These are phyloP conservation scores for Moringa oleifera DNA, from an alignment of 345 rosid species.

Conservation along the genomic window DNA sequence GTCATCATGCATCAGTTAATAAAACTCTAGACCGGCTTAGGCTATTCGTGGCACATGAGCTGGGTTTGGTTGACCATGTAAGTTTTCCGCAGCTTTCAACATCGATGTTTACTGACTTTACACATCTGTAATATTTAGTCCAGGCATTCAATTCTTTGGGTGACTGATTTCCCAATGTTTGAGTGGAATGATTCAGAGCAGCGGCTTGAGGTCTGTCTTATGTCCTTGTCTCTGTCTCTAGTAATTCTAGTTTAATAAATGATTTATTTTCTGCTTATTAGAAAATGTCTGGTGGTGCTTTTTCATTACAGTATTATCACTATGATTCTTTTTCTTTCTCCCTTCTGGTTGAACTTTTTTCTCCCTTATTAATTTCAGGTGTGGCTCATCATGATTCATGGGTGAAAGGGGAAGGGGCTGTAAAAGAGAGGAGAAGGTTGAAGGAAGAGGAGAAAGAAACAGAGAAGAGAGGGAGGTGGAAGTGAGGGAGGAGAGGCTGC, in stretches of 20 bases:
- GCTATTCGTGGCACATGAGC: conserved; percentile 56
- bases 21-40: conserved; percentile 80
- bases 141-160: conserved; percentile 86
- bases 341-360: neutral
- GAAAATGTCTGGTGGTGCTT: neutral
- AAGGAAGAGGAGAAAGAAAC: too few species aligned
- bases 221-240: conserved; percentile 3
- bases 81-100: conserved; percentile 19
- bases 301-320: neutral
- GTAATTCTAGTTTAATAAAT: neutral
- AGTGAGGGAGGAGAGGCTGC: too few species aligned
- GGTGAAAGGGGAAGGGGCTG: too few species aligned
- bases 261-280: neutral
- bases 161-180: conserved; percentile 96
- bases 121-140: conserved; percentile 48
- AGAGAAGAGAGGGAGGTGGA: too few species aligned
- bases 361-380: too few species aligned
- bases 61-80: conserved; percentile 78
- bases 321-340: conserved; percentile 1
- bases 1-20: conserved; percentile 62
- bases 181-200: conserved; percentile 90
- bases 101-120: conserved; percentile 3
- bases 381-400: too few species aligned
- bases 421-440: too few species aligned
- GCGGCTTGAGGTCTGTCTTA: conserved; percentile 73